Percentiles rank a stretch among this genome's conserved stretches.
Evolutionary conservation across 2,329 filamentous ascomycete genomes (phyloP).

Genomic region (Phyllosticta citriasiana): DNA sequence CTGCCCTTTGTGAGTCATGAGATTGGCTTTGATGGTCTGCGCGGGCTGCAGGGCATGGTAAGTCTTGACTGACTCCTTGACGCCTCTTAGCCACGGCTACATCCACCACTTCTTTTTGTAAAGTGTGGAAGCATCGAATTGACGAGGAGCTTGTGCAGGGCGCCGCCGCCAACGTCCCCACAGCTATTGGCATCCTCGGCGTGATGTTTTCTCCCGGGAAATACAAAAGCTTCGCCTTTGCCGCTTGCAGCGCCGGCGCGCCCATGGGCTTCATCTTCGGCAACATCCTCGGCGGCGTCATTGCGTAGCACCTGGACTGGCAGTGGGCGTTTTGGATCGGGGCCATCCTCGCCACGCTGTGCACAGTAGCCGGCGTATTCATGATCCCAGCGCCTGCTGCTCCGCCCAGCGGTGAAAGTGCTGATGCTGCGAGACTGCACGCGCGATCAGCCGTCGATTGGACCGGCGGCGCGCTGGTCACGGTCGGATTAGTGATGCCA

Average conservation of each 20-base stretch:
- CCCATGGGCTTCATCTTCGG: slow-evolving; percentile 53
- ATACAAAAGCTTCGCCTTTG: slow-evolving; percentile 59
- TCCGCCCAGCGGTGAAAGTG: slow-evolving; percentile 13
- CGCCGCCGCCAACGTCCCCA: slow-evolving; percentile 56
- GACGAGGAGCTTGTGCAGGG: slow-evolving; percentile 30
- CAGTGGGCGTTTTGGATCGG: slow-evolving; percentile 57
- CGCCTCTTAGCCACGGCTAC: too few relatives aligned
- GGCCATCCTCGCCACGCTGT: slow-evolving; percentile 45
- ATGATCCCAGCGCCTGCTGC: slow-evolving; percentile 45
- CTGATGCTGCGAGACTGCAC: slow-evolving; percentile 11
- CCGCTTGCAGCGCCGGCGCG: slow-evolving; percentile 51
- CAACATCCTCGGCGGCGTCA: slow-evolving; percentile 52
- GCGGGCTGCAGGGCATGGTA: slow-evolving; percentile 52
- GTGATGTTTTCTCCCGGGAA: slow-evolving; percentile 55
- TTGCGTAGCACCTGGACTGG: slow-evolving; percentile 52
- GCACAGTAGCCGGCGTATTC: slow-evolving; percentile 46
- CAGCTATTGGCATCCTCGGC: slow-evolving; percentile 57
- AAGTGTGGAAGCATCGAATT: slow-evolving; percentile 5
- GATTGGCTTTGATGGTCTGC: slow-evolving; percentile 54
- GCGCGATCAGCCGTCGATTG: slow-evolving; percentile 49
- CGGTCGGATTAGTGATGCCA: slow-evolving; percentile 49
- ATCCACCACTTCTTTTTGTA: not conserved
- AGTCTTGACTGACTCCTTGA: too few relatives aligned
- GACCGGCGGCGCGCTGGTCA: slow-evolving; percentile 52
- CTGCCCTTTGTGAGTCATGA: slow-evolving; percentile 55